Conservation (phyloP, 768 basidiomycete genomes). For the Exsudoporus frostii region DNA sequence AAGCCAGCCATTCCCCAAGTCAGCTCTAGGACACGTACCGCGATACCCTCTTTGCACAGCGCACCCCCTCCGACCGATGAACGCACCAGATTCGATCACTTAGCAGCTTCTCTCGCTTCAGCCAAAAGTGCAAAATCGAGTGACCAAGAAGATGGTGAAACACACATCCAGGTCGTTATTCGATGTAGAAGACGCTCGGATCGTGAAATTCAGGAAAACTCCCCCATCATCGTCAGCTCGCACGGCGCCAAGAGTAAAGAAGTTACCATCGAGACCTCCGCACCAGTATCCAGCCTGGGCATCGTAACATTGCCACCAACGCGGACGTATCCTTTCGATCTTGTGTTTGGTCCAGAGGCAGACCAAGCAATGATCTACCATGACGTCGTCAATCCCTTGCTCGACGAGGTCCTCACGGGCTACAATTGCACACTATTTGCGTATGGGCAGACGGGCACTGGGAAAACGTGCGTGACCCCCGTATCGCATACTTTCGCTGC, state of each 20-base stretch:
- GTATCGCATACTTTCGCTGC: background rate
- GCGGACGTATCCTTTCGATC: slow-evolving; percentile 89
- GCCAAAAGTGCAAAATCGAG: slow-evolving; percentile 27
- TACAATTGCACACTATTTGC: slow-evolving; percentile 98
- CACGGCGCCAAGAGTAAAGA: slow-evolving; percentile 72
- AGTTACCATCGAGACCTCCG: slow-evolving; percentile 76
- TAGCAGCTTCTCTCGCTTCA: slow-evolving; percentile 25
- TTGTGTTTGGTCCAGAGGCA: slow-evolving; percentile 95
- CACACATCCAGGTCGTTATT: slow-evolving; percentile 91
- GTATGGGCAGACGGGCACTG: slow-evolving; percentile 98
- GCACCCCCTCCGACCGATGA: slow-evolving; percentile 26
- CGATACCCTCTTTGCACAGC: slow-evolving; percentile 34
- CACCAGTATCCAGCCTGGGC: slow-evolving; percentile 68
- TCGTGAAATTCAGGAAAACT: slow-evolving; percentile 80
- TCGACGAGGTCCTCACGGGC: slow-evolving; percentile 90
- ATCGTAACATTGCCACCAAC: slow-evolving; percentile 70
- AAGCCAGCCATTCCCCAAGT: slow-evolving; percentile 30
- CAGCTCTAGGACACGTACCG: slow-evolving; percentile 45
- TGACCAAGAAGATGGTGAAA: slow-evolving; percentile 50
- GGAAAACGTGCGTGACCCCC: slow-evolving; percentile 78
- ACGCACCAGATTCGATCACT: slow-evolving; percentile 12
- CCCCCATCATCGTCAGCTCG: slow-evolving; percentile 82
- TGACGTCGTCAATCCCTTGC: slow-evolving; percentile 88
- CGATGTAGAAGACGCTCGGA: slow-evolving; percentile 85
- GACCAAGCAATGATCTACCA: slow-evolving; percentile 93